These are phyloP conservation scores for Pilasporangium apinafurcum DNA, from an alignment of 352 stramenopile species.

Conservation along the genomic window DNA sequence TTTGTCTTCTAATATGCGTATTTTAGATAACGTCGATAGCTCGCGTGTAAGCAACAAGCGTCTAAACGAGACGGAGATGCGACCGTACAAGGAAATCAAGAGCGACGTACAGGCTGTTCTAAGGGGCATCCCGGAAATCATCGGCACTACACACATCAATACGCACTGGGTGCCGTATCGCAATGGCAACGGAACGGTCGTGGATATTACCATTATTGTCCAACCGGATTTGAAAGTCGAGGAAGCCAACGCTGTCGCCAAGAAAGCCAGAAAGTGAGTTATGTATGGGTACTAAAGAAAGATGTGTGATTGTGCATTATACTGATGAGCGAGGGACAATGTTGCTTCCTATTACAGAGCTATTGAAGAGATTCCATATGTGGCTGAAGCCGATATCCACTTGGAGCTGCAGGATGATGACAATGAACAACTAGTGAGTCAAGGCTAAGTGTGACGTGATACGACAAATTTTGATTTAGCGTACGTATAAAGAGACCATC, in stretches of 20 bases:
- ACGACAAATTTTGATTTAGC: too few species aligned
- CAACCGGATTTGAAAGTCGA: conserved; percentile 70
- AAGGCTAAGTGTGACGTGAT: too few species aligned
- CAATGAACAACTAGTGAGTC: too few species aligned
- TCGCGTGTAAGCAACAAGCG: conserved; percentile 16
- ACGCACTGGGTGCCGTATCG: conserved; percentile 70
- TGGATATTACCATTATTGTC: conserved; percentile 78
- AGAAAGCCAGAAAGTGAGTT: conserved; percentile 58
- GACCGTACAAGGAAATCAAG: conserved; percentile 72
- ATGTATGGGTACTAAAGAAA: neutral
- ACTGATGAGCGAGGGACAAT: neutral
- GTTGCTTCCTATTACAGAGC: conserved; percentile 24
- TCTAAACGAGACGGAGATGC: conserved; percentile 47
- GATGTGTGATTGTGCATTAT: neutral
- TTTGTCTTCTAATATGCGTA: neutral
- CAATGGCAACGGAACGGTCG: conserved; percentile 52
- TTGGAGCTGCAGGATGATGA: conserved; percentile 72
- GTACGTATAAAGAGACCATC: too few species aligned
- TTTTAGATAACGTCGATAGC: conserved; percentile 16
- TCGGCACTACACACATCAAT: conserved; percentile 72
- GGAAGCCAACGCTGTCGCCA: conserved; percentile 64
- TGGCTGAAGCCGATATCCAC: conserved; percentile 76
- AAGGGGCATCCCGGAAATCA: conserved; percentile 59
- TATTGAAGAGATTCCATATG: conserved; percentile 74
- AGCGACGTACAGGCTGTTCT: conserved; percentile 58